Percentiles rank a stretch among this genome's conserved stretches.
Evolutionary conservation across 352 stramenopile species (phyloP).

Genomic region (Globisporangium paroecandrum): DNA sequence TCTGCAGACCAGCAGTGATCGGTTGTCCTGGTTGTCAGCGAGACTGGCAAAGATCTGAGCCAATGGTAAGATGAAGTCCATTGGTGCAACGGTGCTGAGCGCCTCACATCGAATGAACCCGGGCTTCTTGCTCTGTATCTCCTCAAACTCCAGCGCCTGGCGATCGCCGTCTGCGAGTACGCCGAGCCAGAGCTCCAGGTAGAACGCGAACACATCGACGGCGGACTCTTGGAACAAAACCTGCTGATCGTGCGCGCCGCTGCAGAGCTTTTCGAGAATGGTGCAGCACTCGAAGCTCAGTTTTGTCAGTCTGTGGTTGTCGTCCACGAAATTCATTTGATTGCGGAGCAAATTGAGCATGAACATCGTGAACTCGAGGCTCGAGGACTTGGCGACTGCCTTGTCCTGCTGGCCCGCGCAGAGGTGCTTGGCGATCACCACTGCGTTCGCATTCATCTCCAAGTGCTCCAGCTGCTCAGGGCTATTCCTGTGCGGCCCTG

Average conservation of each 20-base stretch:
- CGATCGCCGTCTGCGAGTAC: slow-evolving; percentile 4
- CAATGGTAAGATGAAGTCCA: slow-evolving; percentile 18
- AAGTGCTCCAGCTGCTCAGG: background rate
- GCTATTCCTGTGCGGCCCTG: background rate
- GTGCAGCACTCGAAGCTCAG: slow-evolving; percentile 35
- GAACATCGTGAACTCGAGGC: slow-evolving; percentile 36
- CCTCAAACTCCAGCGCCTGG: background rate
- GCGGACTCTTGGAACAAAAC: slow-evolving; percentile 39
- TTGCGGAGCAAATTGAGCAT: slow-evolving; percentile 41
- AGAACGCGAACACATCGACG: slow-evolving; percentile 37
- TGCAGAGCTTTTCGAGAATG: slow-evolving; percentile 38
- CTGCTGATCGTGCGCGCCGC: slow-evolving; percentile 32
- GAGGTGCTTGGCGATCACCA: slow-evolving; percentile 25
- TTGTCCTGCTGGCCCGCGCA: slow-evolving; percentile 34
- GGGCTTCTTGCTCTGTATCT: background rate
- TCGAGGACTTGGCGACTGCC: slow-evolving; percentile 32
- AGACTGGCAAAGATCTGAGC: slow-evolving; percentile 13
- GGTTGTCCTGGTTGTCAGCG: slow-evolving; percentile 19
- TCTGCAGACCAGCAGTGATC: slow-evolving; percentile 20
- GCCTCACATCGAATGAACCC: slow-evolving; percentile 7
- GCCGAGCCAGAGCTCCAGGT: slow-evolving; percentile 31
- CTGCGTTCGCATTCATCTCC: slow-evolving; percentile 21
- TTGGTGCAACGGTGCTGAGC: background rate
- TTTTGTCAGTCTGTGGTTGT: background rate
- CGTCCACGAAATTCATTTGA: background rate